Base-by-base conservation (phyloP, 176 grass and related monocot genomes). In the Ensete ventricosum region DNA sequence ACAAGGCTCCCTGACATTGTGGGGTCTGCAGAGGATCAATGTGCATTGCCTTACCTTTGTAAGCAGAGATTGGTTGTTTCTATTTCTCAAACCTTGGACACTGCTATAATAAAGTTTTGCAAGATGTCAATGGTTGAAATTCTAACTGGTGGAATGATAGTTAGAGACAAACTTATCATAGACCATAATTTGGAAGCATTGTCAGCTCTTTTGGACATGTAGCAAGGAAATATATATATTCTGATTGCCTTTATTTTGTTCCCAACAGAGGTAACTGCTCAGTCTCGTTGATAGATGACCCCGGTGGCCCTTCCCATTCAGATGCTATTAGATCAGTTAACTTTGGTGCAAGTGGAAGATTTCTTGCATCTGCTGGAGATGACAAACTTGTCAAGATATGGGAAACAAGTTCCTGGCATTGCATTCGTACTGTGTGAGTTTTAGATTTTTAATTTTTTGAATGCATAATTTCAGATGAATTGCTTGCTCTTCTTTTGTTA, bases 331-430 rank as follows among this genome's bases (percentile, higher is more conserved):
- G 90, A 84, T 76, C 80, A 59, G 83, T 94, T 55, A 75, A 78
- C 19, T 99, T 91, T 73, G 85, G 82, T 72, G 55, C 48, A 25
- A 74, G 76, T 76, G 88, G 88, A 76, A 59, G 13, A 29, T 27
- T 94, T 8, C 89, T 99, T 50, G 86, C 81, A 66, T 99, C 95
- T 0, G 90, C 88, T 50, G 88, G 95, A 23, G 95, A 99, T 24
- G 86, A 99, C 66, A 99, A 91, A 57, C 84, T 94, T 76, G 86
- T 99, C 51, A 94, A 94, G 78, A 77, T 99, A 48, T 99, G 90
- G 90, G 85, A 73, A 55, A 87, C 95, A 11, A 81, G 81, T 82
- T 82, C 88, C 0, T 99, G 95, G 88, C 48, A 60, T 54, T 89
- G 90, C 78, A 81, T 87, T 52, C 74, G n/a, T 50, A 94, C 95